Base-by-base conservation (phyloP, 192 early-diverging fungal species). In the Rhizophagus prolifer region DNA sequence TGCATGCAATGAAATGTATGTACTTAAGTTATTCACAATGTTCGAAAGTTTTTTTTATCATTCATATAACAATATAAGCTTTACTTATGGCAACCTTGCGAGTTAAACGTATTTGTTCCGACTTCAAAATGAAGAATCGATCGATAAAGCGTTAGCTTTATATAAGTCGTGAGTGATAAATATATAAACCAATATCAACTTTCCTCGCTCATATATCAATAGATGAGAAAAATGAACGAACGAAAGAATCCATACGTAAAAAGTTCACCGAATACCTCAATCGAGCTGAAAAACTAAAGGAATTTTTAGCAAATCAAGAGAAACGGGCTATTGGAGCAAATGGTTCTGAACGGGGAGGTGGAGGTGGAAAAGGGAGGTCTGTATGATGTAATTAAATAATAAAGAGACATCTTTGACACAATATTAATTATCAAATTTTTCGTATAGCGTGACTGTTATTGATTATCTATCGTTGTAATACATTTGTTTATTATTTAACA, bases 151-250 rank as follows among this genome's bases (percentile, higher is more conserved):
- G 63, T 65, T 31, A 16, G 63, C 26, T 31, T 65, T 26, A 28
- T 26, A 30, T 14, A 34, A 34, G 31, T 31, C 31, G 26, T 65
- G 19, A 14, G 7, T 65, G 31, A 31, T 26, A 26, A 5, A 21
- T 66, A 26, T 25, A 63, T 31, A 65, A 30, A 28, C 13, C 23
- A 16, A 65, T n/a, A 65, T 31, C 64, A 31, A 66, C 23, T 36
- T 19, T 66, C 14, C 28, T 66, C 64, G 34, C 26, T 14, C n/a
- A 36, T 28, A 54, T 14, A 58, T 58, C 14, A 14, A 58, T 80
- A 95, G 93, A 99, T 80, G 96, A 99, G 82, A 98, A 98, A 85
- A 96, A 97, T 79, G 96, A 97, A 66, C 87, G 89, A 74, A 82
- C 86, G 63, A 94, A 95, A 74, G 92, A 94, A 75, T 84, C 89